phyloP scores from a whole-genome alignment of 169 alveolate genomes.

The Neospora caninum region DNA sequence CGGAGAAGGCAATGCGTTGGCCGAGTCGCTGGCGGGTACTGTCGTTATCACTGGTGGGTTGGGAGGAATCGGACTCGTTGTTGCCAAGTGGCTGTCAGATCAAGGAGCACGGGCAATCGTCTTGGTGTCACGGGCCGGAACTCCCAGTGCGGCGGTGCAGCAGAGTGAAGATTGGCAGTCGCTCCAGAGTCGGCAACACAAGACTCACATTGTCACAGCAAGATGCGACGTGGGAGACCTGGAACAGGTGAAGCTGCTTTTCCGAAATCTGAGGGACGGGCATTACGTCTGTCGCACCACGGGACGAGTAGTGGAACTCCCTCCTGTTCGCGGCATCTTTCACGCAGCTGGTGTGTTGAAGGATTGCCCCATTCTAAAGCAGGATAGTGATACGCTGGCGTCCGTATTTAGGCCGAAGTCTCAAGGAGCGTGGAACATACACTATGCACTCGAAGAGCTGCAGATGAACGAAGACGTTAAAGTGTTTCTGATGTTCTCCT shows the following conservation, averaged over 20 bases:
- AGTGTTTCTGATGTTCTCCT: conserved; percentile 73
- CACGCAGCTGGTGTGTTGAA: conserved; percentile 74
- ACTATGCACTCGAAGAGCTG: conserved; percentile 13
- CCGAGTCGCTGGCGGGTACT: background rate
- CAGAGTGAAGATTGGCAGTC: conserved; percentile 45
- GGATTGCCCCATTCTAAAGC: conserved; percentile 54
- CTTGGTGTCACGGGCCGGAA: conserved; percentile 70
- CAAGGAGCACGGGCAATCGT: conserved; percentile 75
- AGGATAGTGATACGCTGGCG: conserved; percentile 45
- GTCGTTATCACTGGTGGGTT: conserved; percentile 69
- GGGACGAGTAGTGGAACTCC: background rate
- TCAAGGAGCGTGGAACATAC: conserved; percentile 76
- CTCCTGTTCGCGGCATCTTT: conserved; percentile 47
- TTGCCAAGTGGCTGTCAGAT: conserved; percentile 77
- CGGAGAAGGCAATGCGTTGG: background rate
- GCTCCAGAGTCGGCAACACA: background rate
- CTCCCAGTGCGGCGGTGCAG: conserved; percentile 61
- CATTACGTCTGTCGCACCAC: background rate
- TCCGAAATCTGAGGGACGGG: background rate
- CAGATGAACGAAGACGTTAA: conserved; percentile 48
- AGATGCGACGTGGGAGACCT: background rate
- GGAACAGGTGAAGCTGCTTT: background rate
- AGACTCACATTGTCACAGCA: background rate
- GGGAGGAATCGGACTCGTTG: conserved; percentile 73
- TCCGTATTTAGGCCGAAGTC: conserved; percentile 70